Percentiles rank a stretch among this genome's conserved stretches.
Evolutionary conservation across 805 yeast genomes (phyloP).

Genomic region (Candida nemodendra): DNA sequence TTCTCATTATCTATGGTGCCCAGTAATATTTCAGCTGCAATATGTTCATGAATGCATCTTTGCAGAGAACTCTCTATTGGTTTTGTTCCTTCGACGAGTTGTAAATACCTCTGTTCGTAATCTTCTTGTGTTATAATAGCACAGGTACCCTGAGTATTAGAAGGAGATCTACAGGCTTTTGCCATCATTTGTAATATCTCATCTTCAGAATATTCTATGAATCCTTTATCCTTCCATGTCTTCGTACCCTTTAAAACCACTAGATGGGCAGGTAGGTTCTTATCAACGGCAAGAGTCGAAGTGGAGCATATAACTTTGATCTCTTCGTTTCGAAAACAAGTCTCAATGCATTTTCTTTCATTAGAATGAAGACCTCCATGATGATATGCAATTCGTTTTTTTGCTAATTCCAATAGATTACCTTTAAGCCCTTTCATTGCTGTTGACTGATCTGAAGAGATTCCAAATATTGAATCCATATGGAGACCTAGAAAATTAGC

Average conservation of each 20-base stretch:
- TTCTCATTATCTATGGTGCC: slow-evolving; percentile 37
- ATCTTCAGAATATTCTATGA: slow-evolving; percentile 52
- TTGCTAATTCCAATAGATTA: slow-evolving; percentile 24
- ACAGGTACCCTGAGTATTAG: slow-evolving; percentile 50
- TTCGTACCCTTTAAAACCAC: slow-evolving; percentile 64
- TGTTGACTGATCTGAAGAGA: too few relatives aligned
- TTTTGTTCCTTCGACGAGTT: slow-evolving; percentile 41
- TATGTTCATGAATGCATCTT: slow-evolving; percentile 37
- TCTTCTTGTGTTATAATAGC: slow-evolving; percentile 45
- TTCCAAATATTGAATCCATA: too few relatives aligned
- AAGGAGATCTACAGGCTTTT: slow-evolving; percentile 63
- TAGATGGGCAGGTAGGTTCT: slow-evolving; percentile 58
- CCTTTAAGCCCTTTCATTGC: too few relatives aligned
- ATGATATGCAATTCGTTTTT: slow-evolving; percentile 49
- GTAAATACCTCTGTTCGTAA: slow-evolving; percentile 38
- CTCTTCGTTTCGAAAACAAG: slow-evolving; percentile 40
- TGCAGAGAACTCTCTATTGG: slow-evolving; percentile 48
- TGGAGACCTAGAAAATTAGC: too few relatives aligned
- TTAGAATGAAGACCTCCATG: slow-evolving; percentile 54
- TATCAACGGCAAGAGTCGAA: slow-evolving; percentile 61
- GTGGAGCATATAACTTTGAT: slow-evolving; percentile 52
- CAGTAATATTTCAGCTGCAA: slow-evolving; percentile 45
- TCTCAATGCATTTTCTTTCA: slow-evolving; percentile 49
- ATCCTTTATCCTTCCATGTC: slow-evolving; percentile 49
- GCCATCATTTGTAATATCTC: slow-evolving; percentile 65